These are phyloP conservation scores for Musa schizocarpa DNA, from an alignment of 176 grass and related monocot species.

Conservation along the genomic window DNA sequence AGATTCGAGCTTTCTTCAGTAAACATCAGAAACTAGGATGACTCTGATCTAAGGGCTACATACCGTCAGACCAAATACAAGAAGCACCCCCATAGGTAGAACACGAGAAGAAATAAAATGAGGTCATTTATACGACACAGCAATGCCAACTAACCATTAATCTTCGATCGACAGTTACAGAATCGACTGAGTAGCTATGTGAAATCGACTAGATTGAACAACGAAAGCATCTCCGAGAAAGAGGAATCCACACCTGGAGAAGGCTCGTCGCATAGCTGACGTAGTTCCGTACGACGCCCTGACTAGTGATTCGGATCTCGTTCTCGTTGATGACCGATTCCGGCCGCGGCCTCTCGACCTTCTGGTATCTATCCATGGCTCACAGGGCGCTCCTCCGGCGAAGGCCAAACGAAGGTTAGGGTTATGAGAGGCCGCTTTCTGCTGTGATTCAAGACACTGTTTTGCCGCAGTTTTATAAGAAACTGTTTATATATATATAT, in stretches of 20 bases:
- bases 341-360: constrained; percentile 74
- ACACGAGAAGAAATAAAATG: too few species aligned
- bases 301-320: constrained; percentile 75
- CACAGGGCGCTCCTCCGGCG: neutral
- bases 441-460: too few species aligned
- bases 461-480: too few species aligned
- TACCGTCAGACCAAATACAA: too few species aligned
- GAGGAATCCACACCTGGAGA: constrained; percentile 25
- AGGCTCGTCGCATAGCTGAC: constrained; percentile 37
- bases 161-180: too few species aligned
- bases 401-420: neutral
- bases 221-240: neutral
- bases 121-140: too few species aligned
- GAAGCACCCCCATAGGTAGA: too few species aligned
- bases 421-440: neutral
- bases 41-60: too few species aligned
- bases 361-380: constrained; percentile 85
- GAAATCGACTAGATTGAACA: neutral
- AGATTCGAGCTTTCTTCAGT: too few species aligned
- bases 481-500: neutral
- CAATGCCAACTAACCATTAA: too few species aligned
- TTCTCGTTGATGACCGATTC: constrained; percentile 86
- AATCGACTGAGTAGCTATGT: too few species aligned
- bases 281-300: constrained; percentile 39
- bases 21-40: too few species aligned